Base-by-base conservation (phyloP, 23 red algal genomes). In the Gracilaria vermiculophylla region DNA sequence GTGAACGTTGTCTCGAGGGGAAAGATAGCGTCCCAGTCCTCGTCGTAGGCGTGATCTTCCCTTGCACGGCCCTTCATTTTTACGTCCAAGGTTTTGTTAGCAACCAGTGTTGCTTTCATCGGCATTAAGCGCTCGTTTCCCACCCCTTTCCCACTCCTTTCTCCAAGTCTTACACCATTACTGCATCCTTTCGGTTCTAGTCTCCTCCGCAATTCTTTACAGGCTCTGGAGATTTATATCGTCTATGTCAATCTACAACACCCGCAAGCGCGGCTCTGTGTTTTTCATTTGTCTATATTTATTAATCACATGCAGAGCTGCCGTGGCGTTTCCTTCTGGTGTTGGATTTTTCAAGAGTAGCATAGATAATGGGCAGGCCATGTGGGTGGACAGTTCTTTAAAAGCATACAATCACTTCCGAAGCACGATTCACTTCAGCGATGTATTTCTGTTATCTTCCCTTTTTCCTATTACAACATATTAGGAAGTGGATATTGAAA, bases 1-100 rank as follows among this genome's bases (percentile, higher is more conserved):
- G 83, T 95, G 23, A 95, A 95, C 70, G 93, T 95, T 32, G 70
- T 95, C 41, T 80, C 87, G 29, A 81, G 87, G 61, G 53, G 60
- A 65, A 88, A 58, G 69, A 78, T 73, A 37, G 72, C 69, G 29
- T 48, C 43, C 44, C 15, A 41, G 64, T 74, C 70, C 13, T 24
- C 24, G 58, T 61, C 12, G n/a, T 32, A 13, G 58, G 29, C 58
- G 6, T 15, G 29, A 14, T 15, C 29, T 35, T 36, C 15, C 12
- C 29, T 64, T 28, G 6, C 21, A 20, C 8, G 10, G 55, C 9
- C 29, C 23, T 29, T 60, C 55, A 24, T 2, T 20, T 60, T 47
- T 12, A 20, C n/a, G 55, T 60, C 29, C 55, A 20, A 60, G 55
- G 23, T 60, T 8, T 60, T 8, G 19, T 24, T 7, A 24, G 55